Evolutionary conservation across 169 alveolate species (phyloP), one percentile per base, ranked within the genome.

Genomic region (Plasmodium blacklocki): DNA sequence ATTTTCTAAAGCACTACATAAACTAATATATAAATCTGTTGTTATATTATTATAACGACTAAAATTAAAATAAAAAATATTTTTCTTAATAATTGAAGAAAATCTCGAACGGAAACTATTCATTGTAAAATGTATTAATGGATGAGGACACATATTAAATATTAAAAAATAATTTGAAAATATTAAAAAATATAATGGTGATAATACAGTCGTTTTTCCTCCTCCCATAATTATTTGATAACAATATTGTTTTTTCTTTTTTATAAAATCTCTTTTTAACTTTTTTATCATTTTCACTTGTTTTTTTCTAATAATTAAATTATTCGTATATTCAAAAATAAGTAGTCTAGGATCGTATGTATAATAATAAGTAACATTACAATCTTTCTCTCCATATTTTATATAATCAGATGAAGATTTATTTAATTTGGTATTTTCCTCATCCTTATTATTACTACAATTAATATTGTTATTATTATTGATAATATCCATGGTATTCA

Each of bases 171-270:
- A 78, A 32, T 73, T 86, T 23, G 89, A 73, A 67, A 86, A 86
- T 12, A 86, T 86, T 86, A 86, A 71, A 86, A 86, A 86, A 63
- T 59, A 86, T 49, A 94, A 88, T 18, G 96, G 96, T 0, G 95
- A 93, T 26, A 94, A 94, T 21, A 97, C 98, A 0, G 98, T 97
- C 26, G 99, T 97, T 94, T 97, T 97, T 12, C 99, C 99, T 5
- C 97, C 97, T 49, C 99, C 99, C 99, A 97, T 97, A 47, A 97
- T 95, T 97, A 96, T 96, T 92, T 97, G 99, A 91, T 97, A 98
- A 74, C 98, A 96, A 72, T 96, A 92, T 78, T 97, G 94, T 62
- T 73, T 85, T 45, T 96, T 96, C n/a, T 63, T 89, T 66, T 74
- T 85, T 62, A 93, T 94, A 47, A 93, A 93, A 64, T 91, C 68